Conservation (phyloP, 2,329 filamentous ascomycete genomes). For the Plenodomus tracheiphilus region DNA sequence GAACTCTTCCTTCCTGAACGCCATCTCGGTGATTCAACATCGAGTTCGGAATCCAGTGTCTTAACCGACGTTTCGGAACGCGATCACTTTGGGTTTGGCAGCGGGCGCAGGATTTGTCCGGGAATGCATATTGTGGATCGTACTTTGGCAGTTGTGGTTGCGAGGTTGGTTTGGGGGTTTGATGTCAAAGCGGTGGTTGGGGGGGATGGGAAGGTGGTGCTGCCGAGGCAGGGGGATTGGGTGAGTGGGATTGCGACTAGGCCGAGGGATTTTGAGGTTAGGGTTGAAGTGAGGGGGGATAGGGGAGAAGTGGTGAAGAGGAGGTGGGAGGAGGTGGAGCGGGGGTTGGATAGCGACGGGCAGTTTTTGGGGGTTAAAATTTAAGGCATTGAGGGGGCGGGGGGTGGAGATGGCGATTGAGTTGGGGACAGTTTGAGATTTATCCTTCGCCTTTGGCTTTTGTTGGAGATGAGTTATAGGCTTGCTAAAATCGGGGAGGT, state of each 20-base stretch:
- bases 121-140: constrained; percentile 18
- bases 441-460: too few relatives aligned
- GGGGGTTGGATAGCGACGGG: neutral
- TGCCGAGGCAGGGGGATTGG: too few relatives aligned
- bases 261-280: neutral
- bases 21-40: constrained; percentile 48
- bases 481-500: too few relatives aligned
- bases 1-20: constrained; percentile 62
- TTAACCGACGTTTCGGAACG: constrained; percentile 11
- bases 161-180: constrained; percentile 17
- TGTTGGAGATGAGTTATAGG: too few relatives aligned
- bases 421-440: too few relatives aligned
- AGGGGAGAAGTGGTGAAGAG: neutral
- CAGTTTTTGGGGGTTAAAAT: neutral
- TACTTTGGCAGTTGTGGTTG: constrained; percentile 9
- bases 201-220: neutral
- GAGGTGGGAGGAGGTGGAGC: neutral
- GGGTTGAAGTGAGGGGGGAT: neutral
- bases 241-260: neutral
- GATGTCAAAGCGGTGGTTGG: neutral
- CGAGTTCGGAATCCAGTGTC: constrained; percentile 14
- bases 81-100: constrained; percentile 16
- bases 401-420: too few relatives aligned
- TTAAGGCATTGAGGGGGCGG: neutral
- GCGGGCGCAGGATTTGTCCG: constrained; percentile 15